Conservation (phyloP, 139 green algal genomes). For the Coelastrella sp. region DNA sequence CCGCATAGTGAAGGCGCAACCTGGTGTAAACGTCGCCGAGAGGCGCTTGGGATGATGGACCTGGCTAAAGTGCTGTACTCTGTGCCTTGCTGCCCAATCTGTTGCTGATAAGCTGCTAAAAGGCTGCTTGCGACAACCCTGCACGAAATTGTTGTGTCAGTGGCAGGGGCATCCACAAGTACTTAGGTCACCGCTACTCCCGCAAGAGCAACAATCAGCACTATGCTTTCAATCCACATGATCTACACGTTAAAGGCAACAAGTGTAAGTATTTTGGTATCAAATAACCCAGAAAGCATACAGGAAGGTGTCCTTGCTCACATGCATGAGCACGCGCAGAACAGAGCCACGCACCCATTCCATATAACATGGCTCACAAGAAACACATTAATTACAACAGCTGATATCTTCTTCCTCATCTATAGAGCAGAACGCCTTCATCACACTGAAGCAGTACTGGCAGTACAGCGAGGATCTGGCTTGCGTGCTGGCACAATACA, state of each 20-base stretch:
- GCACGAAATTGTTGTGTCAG: background rate
- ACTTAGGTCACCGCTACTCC: background rate
- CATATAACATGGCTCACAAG: no score
- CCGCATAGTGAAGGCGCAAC: conserved; percentile 8
- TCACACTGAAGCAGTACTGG: no score
- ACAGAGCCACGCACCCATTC: no score
- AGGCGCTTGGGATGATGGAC: background rate
- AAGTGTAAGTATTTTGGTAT: conserved; percentile 5
- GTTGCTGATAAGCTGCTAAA: background rate
- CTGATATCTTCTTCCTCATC: no score
- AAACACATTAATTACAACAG: no score
- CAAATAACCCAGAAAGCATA: background rate
- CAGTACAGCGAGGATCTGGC: no score
- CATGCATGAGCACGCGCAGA: no score
- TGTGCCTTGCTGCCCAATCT: background rate
- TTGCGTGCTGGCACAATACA: no score
- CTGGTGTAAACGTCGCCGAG: background rate
- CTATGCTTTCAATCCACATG: no score
- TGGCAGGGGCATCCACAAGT: background rate
- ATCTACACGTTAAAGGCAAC: no score
- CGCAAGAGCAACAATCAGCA: background rate
- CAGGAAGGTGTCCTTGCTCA: background rate
- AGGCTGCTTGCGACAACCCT: background rate
- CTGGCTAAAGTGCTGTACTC: background rate
- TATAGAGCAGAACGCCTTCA: no score